phyloP scores from a whole-genome alignment of 129 eudicot species.

The Glebionis coronaria region DNA sequence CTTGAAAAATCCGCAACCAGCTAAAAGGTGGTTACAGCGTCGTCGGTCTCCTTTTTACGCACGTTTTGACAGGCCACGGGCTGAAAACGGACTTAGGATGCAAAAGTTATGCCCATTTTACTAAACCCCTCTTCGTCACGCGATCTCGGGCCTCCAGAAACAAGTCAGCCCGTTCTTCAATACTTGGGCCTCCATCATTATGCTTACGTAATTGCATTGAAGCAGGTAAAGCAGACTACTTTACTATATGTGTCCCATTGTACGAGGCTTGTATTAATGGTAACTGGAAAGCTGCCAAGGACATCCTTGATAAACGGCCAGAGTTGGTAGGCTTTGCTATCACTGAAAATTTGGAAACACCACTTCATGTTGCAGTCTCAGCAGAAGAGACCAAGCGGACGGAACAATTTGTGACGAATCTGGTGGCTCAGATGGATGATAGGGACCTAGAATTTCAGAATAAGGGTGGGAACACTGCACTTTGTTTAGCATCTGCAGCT shows the following conservation, averaged over 20 bases:
- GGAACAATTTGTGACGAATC: not conserved
- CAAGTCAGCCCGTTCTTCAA: too few relatives aligned
- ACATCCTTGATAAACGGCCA: not conserved
- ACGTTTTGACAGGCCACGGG: too few relatives aligned
- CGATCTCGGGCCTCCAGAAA: too few relatives aligned
- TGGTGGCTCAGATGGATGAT: not conserved
- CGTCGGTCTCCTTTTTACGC: too few relatives aligned
- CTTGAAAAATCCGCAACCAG: too few relatives aligned
- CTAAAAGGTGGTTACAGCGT: too few relatives aligned
- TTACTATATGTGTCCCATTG: not conserved
- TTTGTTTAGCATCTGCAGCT: not conserved
- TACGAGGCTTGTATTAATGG: not conserved
- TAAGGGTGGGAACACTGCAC: not conserved
- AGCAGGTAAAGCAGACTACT: not conserved
- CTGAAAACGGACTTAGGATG: too few relatives aligned
- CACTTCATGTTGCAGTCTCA: slow-evolving; percentile 4
- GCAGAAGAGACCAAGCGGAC: not conserved
- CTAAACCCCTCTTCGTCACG: too few relatives aligned
- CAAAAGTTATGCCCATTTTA: too few relatives aligned
- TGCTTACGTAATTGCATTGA: not conserved
- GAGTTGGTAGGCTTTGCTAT: not conserved
- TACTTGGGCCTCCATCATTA: too few relatives aligned
- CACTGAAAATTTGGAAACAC: not conserved
- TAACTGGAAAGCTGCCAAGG: not conserved
- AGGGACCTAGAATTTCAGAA: not conserved